phyloP scores from a whole-genome alignment of 257 asterid species.

The Solanum ossicruentum region DNA sequence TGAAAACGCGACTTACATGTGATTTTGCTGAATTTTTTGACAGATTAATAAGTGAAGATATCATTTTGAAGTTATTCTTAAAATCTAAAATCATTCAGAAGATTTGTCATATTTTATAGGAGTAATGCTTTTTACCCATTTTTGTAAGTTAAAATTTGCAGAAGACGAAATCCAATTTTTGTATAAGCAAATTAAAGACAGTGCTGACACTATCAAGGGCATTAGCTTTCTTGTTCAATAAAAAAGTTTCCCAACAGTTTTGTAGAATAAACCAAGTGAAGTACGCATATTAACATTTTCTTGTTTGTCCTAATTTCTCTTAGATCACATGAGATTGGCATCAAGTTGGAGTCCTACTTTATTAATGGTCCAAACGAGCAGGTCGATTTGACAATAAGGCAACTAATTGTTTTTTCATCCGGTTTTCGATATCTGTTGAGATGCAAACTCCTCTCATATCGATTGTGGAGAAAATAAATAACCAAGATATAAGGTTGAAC shows the following conservation, averaged over 20 bases:
- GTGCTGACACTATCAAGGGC: background rate
- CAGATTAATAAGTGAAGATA: background rate
- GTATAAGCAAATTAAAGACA: background rate
- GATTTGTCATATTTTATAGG: background rate
- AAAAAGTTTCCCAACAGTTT: background rate
- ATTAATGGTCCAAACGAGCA: too few relatives aligned
- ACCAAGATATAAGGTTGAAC: too few relatives aligned
- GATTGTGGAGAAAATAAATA: too few relatives aligned
- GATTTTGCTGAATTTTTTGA: background rate
- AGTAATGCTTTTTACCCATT: background rate
- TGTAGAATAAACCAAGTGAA: background rate
- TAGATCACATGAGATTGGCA: background rate
- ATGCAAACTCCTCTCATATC: too few relatives aligned
- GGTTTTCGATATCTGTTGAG: too few relatives aligned
- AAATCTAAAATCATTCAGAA: background rate
- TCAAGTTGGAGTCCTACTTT: background rate
- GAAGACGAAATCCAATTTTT: background rate
- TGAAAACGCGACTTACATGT: background rate
- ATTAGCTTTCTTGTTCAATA: background rate
- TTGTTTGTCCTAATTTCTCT: background rate
- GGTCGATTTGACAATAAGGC: too few relatives aligned
- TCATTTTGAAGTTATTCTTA: background rate
- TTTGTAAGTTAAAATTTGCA: background rate
- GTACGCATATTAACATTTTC: background rate
- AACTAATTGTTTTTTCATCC: too few relatives aligned